These are phyloP conservation scores for Cucumis sativus DNA, from an alignment of 306 rosid genomes.

Conservation along the genomic window DNA sequence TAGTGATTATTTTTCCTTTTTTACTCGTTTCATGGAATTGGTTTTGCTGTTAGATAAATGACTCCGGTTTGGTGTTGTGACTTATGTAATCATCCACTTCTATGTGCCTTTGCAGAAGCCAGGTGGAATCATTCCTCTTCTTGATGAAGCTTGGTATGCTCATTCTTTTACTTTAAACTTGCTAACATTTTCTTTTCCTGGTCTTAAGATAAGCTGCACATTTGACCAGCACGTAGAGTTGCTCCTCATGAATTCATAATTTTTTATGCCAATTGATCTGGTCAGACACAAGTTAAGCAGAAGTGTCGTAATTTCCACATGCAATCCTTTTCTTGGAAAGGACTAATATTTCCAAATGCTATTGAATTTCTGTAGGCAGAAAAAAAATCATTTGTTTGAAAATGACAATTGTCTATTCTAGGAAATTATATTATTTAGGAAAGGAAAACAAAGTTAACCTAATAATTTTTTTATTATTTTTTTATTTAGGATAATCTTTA, in stretches of 20 bases:
- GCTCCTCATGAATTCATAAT: not conserved
- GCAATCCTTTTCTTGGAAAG: not conserved
- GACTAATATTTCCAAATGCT: not conserved
- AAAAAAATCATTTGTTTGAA: not conserved
- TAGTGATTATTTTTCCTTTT: too few relatives aligned
- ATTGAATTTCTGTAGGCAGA: not conserved
- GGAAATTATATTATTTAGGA: not conserved
- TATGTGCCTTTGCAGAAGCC: slow-evolving; percentile 55
- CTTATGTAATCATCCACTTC: not conserved
- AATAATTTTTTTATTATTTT: too few relatives aligned
- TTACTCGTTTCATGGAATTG: too few relatives aligned
- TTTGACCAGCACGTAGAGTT: not conserved
- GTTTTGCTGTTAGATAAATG: too few relatives aligned
- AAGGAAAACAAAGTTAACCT: not conserved
- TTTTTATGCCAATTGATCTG: not conserved
- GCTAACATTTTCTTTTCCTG: slow-evolving; percentile 8
- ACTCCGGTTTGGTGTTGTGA: too few relatives aligned
- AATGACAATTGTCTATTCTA: not conserved
- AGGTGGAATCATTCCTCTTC: slow-evolving; percentile 79
- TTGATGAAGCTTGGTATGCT: slow-evolving; percentile 95
- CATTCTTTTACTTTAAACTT: not conserved
- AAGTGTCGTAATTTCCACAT: not conserved
- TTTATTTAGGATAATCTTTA: not conserved
- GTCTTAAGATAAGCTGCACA: slow-evolving; percentile 3
- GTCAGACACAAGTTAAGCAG: not conserved